A percentile compares a stretch with the other conserved stretches of the same genome.
These are phyloP conservation scores for Hyparrhenia diplandra DNA, from an alignment of 176 grass and related monocot genomes.

Conservation along the genomic window DNA sequence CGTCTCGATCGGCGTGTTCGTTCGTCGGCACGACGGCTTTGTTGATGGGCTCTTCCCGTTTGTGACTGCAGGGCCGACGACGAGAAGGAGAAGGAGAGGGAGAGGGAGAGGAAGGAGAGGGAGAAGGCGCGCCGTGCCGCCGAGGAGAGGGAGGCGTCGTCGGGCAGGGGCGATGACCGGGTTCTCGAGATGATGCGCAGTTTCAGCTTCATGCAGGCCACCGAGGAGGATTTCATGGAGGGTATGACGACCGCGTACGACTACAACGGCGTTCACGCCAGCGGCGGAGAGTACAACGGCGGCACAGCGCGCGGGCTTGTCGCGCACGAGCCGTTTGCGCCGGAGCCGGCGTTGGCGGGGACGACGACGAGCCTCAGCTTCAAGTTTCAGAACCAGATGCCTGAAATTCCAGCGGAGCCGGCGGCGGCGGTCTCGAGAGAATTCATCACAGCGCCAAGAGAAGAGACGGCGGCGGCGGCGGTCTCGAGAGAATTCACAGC, in stretches of 20 bases:
- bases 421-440: no score
- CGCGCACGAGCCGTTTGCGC: background rate
- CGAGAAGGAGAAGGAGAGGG: background rate
- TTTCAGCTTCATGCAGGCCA: slow-evolving; percentile 49
- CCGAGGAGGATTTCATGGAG: slow-evolving; percentile 25
- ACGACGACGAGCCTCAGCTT: slow-evolving; percentile 52
- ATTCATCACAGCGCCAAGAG: no score
- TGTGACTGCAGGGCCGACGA: background rate
- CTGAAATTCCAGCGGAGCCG: background rate
- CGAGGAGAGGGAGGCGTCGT: background rate
- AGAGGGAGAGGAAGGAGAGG: background rate
- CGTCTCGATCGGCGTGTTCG: background rate
- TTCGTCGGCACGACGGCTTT: background rate
- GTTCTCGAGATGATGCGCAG: slow-evolving; percentile 49
- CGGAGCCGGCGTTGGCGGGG: background rate
- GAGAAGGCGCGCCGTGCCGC: background rate
- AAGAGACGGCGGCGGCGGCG: no score
- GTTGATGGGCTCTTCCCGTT: background rate
- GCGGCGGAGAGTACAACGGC: no score
- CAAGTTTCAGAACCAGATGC: slow-evolving; percentile 64
- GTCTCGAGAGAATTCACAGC: background rate
- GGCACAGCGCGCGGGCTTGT: background rate
- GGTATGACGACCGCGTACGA: background rate
- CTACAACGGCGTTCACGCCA: no score
- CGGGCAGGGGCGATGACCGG: slow-evolving; percentile 2